Percentiles rank a stretch among this genome's conserved stretches.
Evolutionary conservation across 2,329 filamentous ascomycete genomes (phyloP).

Genomic region (Phymatotrichopsis omnivora): DNA sequence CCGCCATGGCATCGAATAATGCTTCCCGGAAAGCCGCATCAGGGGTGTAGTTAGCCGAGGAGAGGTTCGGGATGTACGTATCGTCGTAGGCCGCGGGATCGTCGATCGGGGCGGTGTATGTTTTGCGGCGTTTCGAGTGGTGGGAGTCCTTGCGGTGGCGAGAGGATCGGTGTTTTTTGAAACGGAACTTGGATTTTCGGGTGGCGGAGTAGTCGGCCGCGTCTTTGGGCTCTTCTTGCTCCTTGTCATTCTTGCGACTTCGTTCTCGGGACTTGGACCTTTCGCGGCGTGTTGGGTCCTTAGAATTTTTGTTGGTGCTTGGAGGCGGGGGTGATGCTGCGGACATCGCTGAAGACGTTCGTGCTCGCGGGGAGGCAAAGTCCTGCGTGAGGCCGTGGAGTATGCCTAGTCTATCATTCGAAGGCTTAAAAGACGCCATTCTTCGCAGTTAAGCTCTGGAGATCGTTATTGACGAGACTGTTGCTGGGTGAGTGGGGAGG

Average conservation of each 20-base stretch:
- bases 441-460: too few relatives aligned
- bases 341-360: too few relatives aligned
- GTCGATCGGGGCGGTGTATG: constrained; percentile 21
- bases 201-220: background rate
- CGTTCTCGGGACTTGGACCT: background rate
- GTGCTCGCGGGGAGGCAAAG: too few relatives aligned
- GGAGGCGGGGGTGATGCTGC: constrained; percentile 6
- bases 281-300: background rate
- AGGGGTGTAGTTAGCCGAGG: constrained; percentile 38
- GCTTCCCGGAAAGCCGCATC: constrained; percentile 81
- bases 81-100: constrained; percentile 37
- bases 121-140: constrained; percentile 22
- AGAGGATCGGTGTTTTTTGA: constrained; percentile 33
- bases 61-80: constrained; percentile 35
- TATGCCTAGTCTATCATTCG: constrained; percentile 26
- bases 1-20: constrained; percentile 90
- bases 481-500: too few relatives aligned
- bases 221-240: too few relatives aligned
- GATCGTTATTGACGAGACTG: too few relatives aligned
- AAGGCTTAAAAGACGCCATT: constrained; percentile 23
- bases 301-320: constrained; percentile 1
- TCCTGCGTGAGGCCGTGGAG: constrained; percentile 25
- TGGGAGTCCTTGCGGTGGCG: constrained; percentile 26
- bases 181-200: constrained; percentile 34
- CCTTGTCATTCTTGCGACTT: background rate